Conservation (phyloP, 2,329 filamentous ascomycete genomes). For the Penicillium sp. region DNA sequence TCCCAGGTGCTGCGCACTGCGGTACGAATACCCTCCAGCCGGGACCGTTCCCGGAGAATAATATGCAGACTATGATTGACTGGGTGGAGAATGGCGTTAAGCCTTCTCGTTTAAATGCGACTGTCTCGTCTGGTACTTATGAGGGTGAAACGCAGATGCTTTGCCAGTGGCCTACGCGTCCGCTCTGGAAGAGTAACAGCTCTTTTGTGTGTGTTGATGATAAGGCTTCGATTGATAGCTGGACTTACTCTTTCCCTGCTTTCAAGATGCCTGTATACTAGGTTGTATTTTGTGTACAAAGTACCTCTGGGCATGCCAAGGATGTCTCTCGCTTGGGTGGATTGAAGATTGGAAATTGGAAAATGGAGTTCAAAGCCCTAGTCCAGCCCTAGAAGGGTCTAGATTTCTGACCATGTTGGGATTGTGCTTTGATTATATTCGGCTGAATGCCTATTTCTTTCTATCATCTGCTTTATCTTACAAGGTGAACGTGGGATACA, state of each 20-base stretch:
- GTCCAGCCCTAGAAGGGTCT: not conserved
- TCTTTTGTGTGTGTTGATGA: slow-evolving; percentile 42
- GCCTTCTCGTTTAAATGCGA: slow-evolving; percentile 47
- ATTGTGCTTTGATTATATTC: not conserved
- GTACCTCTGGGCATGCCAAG: not conserved
- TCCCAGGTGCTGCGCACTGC: slow-evolving; percentile 57
- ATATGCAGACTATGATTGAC: slow-evolving; percentile 48
- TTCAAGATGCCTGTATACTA: slow-evolving; percentile 43
- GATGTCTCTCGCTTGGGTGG: not conserved
- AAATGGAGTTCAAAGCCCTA: not conserved
- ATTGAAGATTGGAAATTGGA: not conserved
- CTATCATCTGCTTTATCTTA: not conserved
- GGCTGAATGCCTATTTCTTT: not conserved
- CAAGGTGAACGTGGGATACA: not conserved
- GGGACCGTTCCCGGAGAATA: slow-evolving; percentile 47
- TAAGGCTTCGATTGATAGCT: slow-evolving; percentile 40
- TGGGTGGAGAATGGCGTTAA: slow-evolving; percentile 53
- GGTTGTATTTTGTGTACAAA: not conserved
- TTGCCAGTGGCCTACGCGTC: slow-evolving; percentile 36
- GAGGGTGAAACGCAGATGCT: slow-evolving; percentile 35
- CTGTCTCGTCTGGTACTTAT: slow-evolving; percentile 32
- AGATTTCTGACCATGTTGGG: not conserved
- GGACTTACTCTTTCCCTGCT: slow-evolving; percentile 41
- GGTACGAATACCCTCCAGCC: slow-evolving; percentile 47
- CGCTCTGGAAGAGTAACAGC: slow-evolving; percentile 31